These are phyloP conservation scores for Emiliania huxleyi DNA, from an alignment of 78 protist genomes.

Conservation along the genomic window DNA sequence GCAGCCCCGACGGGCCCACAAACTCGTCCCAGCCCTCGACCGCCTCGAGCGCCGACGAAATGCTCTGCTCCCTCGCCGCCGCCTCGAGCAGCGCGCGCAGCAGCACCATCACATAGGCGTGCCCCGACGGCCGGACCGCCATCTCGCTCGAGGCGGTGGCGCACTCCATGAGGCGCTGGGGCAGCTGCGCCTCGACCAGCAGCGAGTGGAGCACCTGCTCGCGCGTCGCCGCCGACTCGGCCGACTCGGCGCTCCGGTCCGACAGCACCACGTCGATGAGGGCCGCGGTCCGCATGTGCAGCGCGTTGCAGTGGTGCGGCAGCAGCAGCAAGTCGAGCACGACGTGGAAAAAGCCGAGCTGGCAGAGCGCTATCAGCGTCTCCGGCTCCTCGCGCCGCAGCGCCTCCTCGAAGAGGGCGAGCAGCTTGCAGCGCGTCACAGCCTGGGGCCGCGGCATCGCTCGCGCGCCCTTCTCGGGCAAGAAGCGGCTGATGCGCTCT, in stretches of 20 bases:
- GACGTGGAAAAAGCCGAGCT: conserved; percentile 2
- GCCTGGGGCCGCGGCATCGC: not conserved
- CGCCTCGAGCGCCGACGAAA: not conserved
- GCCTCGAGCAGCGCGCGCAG: not conserved
- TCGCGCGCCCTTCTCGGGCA: not conserved
- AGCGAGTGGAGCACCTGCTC: too few relatives aligned
- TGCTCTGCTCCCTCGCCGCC: not conserved
- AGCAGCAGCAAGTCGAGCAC: not conserved
- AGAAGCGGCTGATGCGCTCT: not conserved
- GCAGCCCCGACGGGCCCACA: not conserved
- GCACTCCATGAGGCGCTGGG: not conserved
- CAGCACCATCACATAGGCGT: not conserved
- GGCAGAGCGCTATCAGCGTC: not conserved
- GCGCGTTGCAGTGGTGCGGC: not conserved
- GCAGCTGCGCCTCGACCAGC: not conserved
- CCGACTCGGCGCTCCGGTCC: not conserved
- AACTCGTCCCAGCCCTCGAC: not conserved
- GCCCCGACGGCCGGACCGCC: not conserved
- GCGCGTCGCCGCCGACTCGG: not conserved
- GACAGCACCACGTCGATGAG: not conserved
- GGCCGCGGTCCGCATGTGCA: not conserved
- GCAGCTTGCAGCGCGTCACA: not conserved
- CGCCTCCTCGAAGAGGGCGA: not conserved
- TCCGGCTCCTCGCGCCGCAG: not conserved
- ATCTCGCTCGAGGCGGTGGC: not conserved